phyloP scores from a whole-genome alignment of 805 yeast genomes.

The Starmera amethionina region DNA sequence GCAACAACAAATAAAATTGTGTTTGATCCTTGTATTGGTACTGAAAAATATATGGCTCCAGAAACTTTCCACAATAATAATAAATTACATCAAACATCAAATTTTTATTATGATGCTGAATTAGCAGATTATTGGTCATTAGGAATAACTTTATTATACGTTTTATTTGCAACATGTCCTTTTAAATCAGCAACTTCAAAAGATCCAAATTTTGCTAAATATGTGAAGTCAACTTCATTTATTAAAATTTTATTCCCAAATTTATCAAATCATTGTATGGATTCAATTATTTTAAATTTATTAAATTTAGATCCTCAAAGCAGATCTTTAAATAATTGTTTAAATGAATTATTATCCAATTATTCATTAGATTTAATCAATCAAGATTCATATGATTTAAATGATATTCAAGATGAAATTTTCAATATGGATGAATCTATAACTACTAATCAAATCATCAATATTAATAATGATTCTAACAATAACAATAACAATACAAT shows the following conservation, averaged over 20 bases:
- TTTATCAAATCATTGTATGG: slow-evolving; percentile 62
- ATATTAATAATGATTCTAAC: too few relatives aligned
- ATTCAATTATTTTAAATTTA: slow-evolving; percentile 52
- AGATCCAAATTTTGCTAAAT: slow-evolving; percentile 61
- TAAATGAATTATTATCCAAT: slow-evolving; percentile 34
- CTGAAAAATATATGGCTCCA: slow-evolving; percentile 90
- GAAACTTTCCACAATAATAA: slow-evolving; percentile 41
- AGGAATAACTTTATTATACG: slow-evolving; percentile 71
- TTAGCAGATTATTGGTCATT: slow-evolving; percentile 83
- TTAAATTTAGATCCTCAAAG: slow-evolving; percentile 57
- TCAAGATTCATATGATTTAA: too few relatives aligned
- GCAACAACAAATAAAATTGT: slow-evolving; percentile 5
- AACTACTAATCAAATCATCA: too few relatives aligned
- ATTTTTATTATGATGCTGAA: slow-evolving; percentile 49
- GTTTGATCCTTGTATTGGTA: slow-evolving; percentile 43
- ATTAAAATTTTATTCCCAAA: slow-evolving; percentile 69
- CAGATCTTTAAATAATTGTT: slow-evolving; percentile 38
- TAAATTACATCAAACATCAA: too few relatives aligned
- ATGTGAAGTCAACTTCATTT: slow-evolving; percentile 57
- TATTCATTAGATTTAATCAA: too few relatives aligned
- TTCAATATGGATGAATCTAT: too few relatives aligned
- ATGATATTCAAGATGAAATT: too few relatives aligned
- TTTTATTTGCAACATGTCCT: slow-evolving; percentile 78
- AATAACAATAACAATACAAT: too few relatives aligned
- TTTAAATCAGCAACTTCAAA: slow-evolving; percentile 60